Percentiles rank a stretch among this genome's conserved stretches.
phyloP scores from a whole-genome alignment of 2,329 filamentous ascomycete genomes.

The Diaporthe caulivora region DNA sequence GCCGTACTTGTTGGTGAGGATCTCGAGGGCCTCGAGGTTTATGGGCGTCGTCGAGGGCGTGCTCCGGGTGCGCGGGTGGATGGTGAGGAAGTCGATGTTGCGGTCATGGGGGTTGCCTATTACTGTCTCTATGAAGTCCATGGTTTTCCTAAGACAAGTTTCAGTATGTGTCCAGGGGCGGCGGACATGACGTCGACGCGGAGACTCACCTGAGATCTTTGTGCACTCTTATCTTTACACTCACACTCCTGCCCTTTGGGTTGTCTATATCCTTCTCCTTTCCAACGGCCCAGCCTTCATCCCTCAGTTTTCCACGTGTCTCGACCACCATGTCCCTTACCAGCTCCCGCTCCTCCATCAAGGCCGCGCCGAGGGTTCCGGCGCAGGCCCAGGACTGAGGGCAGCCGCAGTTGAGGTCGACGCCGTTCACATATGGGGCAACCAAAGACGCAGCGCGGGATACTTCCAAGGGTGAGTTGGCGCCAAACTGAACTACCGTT shows the following conservation, averaged over 20 bases:
- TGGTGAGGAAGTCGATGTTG: constrained; percentile 76
- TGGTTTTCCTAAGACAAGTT: constrained; percentile 56
- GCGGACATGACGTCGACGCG: neutral
- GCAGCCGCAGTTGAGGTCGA: constrained; percentile 80
- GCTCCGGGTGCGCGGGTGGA: constrained; percentile 74
- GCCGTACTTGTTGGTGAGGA: constrained; percentile 65
- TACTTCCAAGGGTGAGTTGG: constrained; percentile 71
- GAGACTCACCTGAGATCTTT: constrained; percentile 66
- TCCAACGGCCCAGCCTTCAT: constrained; percentile 66
- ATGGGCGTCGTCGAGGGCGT: constrained; percentile 74
- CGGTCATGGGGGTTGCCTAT: constrained; percentile 64
- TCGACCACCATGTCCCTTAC: constrained; percentile 75
- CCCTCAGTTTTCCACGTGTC: constrained; percentile 63
- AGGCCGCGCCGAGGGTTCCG: constrained; percentile 75
- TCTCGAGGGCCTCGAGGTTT: constrained; percentile 69
- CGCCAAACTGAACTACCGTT: constrained; percentile 77
- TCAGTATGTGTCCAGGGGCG: neutral
- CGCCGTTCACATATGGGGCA: constrained; percentile 71
- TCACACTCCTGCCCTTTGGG: constrained; percentile 68
- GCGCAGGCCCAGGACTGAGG: constrained; percentile 80
- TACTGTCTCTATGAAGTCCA: constrained; percentile 74
- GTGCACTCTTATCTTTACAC: constrained; percentile 78
- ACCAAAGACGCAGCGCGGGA: constrained; percentile 72
- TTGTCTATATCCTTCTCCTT: constrained; percentile 57
- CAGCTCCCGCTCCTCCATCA: constrained; percentile 74